Evolutionary conservation across 495 filamentous ascomycete species (phyloP), one percentile per base, ranked within the genome.

Genomic region (Terfezia claveryi): DNA sequence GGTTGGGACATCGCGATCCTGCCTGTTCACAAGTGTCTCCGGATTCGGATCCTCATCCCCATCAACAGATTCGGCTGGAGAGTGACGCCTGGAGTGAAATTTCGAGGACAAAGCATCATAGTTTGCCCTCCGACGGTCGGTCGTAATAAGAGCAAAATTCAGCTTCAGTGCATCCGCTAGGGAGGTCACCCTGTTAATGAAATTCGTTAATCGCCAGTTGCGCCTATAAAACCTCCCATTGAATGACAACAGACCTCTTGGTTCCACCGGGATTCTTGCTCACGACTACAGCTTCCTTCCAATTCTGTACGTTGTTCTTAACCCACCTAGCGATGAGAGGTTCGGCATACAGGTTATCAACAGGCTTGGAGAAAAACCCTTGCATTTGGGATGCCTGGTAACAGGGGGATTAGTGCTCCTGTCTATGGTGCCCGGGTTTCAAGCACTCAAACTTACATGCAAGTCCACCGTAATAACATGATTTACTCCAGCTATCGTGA

Each of bases 241-340:
- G 7, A 32, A 32, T 46, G 12, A 46, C 12, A 14, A 46, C 41
- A 46, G 17, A 46, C 41, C 41, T 64, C 70, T 98, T 98, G 37
- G 92, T 94, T 52, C 91, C 91, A 23, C 91, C 91, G 5, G 91
- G 82, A 65, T 98, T 98, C 74, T 98, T 98, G 66, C 87, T 94
- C 54, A 98, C 91, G 14, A 94, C 86, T 6, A 98, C 91, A 3
- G 85, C 89, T 54, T 93, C 83, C 55, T 73, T 79, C 91, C 91
- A 98, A 53, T 82, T 76, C 14, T 75, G 70, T 17, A 98, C 82
- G 62, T 94, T 89, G 68, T 82, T 76, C 56, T 80, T 77, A 64
- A 96, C 91, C 92, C 91, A 96, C 56, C 87, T 81, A 44, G 92
- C 91, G 65, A 98, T 88, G 61, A 94, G 75, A 5, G 91, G 91